A percentile compares a stretch with the other conserved stretches of the same genome.
Evolutionary conservation across 23 red algal genomes (phyloP).

Genomic region (Gracilariopsis chorda): DNA sequence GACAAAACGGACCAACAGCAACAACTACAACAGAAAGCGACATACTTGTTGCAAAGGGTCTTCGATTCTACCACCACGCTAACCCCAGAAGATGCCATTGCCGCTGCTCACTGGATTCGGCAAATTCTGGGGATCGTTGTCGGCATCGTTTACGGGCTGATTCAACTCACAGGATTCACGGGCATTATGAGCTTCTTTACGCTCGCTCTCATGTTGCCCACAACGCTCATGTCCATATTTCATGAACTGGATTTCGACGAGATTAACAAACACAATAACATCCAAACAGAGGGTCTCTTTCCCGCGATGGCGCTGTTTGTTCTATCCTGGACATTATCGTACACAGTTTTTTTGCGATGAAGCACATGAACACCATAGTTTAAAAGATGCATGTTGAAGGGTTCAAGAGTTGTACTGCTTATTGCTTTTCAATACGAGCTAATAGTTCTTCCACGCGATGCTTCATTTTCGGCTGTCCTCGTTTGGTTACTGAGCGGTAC

Average conservation of each 20-base stretch:
- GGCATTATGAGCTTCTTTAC: constrained; percentile 22
- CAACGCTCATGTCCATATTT: constrained; percentile 7
- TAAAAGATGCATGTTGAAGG: not conserved
- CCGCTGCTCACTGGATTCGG: constrained; percentile 42
- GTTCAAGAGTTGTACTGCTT: not conserved
- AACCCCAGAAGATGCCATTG: constrained; percentile 41
- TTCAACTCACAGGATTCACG: constrained; percentile 37
- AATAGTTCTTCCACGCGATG: constrained; percentile 45
- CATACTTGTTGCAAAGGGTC: not conserved
- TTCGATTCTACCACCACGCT: not conserved
- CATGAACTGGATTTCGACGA: constrained; percentile 57
- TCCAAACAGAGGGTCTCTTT: constrained; percentile 41
- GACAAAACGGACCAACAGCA: not conserved
- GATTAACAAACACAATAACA: constrained; percentile 9
- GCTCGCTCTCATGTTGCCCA: not conserved
- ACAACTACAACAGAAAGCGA: not conserved
- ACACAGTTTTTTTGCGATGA: constrained; percentile 44
- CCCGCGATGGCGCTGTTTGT: constrained; percentile 55
- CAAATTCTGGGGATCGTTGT: constrained; percentile 28
- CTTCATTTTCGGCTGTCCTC: constrained; percentile 56
- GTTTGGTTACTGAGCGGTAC: constrained; percentile 23
- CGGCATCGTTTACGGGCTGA: constrained; percentile 20
- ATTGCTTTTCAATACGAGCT: constrained; percentile 28
- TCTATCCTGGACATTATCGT: constrained; percentile 57
- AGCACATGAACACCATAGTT: not conserved